Conservation (phyloP, 73 alveolate species). For the Paramecium sexaurelia region DNA sequence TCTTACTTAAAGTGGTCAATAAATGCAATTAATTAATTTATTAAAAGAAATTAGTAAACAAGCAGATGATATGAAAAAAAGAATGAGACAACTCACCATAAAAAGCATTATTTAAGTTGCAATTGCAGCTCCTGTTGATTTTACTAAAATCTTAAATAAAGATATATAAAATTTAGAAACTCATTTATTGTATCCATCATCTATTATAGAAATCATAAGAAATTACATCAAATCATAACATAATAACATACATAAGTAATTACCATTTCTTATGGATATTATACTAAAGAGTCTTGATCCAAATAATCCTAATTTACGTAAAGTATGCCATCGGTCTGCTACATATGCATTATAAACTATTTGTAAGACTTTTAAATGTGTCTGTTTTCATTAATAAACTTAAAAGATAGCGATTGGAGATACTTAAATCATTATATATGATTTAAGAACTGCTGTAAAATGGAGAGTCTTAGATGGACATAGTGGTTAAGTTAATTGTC, state of each 20-base stretch:
- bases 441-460: conserved; percentile 66
- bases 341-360: conserved; percentile 58
- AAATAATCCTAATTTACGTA: conserved; percentile 65
- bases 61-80: conserved; percentile 55
- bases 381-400: conserved; percentile 59
- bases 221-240: conserved; percentile 50
- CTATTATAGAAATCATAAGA: conserved; percentile 63
- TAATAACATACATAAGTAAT: not conserved
- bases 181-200: conserved; percentile 64
- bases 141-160: not conserved
- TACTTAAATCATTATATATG: conserved; percentile 54
- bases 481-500: conserved; percentile 52
- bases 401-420: conserved; percentile 66
- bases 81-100: conserved; percentile 55
- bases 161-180: conserved; percentile 58
- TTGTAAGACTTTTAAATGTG: conserved; percentile 51
- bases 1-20: conserved; percentile 3
- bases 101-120: conserved; percentile 60
- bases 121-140: conserved; percentile 17
- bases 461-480: conserved; percentile 71
- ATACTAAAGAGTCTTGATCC: conserved; percentile 65
- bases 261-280: conserved; percentile 60
- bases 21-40: not conserved
- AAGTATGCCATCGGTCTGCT: conserved; percentile 59
- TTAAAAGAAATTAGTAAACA: conserved; percentile 36